These are phyloP conservation scores for Ophiostoma sp. DNA, from an alignment of 2,329 filamentous ascomycete genomes.

Conservation along the genomic window DNA sequence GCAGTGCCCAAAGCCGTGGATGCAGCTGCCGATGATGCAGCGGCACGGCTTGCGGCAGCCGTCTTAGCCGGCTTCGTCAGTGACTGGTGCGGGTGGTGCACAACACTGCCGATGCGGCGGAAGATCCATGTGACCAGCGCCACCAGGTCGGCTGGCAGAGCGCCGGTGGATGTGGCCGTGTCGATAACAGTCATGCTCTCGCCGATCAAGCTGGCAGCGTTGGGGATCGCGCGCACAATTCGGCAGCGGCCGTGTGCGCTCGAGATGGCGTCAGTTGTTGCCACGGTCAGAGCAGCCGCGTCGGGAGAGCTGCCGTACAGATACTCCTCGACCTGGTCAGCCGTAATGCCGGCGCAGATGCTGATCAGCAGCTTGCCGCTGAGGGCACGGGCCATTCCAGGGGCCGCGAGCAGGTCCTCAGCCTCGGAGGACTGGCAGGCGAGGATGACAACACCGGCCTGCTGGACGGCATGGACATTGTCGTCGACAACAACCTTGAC, in stretches of 20 bases:
- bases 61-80: constrained; percentile 26
- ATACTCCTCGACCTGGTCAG: constrained; percentile 59
- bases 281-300: constrained; percentile 6
- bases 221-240: constrained; percentile 77
- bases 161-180: constrained; percentile 42
- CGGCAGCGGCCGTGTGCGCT: constrained; percentile 47
- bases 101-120: constrained; percentile 62
- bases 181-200: constrained; percentile 80
- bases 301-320: constrained; percentile 47
- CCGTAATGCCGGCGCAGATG: constrained; percentile 72
- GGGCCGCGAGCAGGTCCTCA: constrained; percentile 58
- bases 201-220: constrained; percentile 71
- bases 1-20: constrained; percentile 69
- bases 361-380: constrained; percentile 75
- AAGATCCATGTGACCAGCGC: constrained; percentile 70
- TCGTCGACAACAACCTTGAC: constrained; percentile 65
- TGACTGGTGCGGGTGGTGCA: constrained; percentile 20
- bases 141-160: constrained; percentile 49
- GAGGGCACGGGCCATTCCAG: constrained; percentile 64
- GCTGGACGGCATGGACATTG: constrained; percentile 61
- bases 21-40: constrained; percentile 58
- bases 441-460: constrained; percentile 69
- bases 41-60: constrained; percentile 40
- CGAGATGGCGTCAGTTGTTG: not conserved
- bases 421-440: constrained; percentile 77